Conservation (phyloP, 2,329 filamentous ascomycete species). For the Xylaria arbuscula region DNA sequence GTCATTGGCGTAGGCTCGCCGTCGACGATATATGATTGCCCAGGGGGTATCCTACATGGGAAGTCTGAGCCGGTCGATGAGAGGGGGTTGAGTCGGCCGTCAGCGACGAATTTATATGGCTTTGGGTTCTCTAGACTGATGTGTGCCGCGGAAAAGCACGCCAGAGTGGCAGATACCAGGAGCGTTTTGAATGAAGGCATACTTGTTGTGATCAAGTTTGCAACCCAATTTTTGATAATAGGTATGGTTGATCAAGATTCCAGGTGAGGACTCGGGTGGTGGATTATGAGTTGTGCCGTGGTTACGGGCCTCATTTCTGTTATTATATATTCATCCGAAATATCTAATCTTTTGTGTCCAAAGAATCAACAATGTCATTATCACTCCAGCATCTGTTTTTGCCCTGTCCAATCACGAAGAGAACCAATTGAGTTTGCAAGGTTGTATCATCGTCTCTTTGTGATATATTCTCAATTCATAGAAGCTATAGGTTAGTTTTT, state of each 20-base stretch:
- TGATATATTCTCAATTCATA: neutral
- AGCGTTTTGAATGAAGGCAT: conserved; percentile 33
- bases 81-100: conserved; percentile 69
- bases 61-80: conserved; percentile 66
- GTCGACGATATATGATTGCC: conserved; percentile 53
- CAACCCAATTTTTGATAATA: neutral
- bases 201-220: neutral
- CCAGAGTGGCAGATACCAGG: conserved; percentile 26
- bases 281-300: neutral
- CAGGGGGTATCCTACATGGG: conserved; percentile 72
- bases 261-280: neutral
- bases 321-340: neutral
- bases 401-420: neutral
- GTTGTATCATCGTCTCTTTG: neutral
- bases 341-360: neutral
- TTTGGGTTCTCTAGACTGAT: conserved; percentile 69
- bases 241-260: neutral
- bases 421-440: neutral
- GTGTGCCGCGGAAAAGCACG: conserved; percentile 60
- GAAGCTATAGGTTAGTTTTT: too few species aligned
- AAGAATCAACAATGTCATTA: neutral
- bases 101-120: conserved; percentile 59
- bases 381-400: neutral
- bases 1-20: conserved; percentile 63
- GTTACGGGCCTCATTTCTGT: neutral